Conservation (phyloP, 1,139 yeast species). For the Torulaspora pretoriensis region DNA sequence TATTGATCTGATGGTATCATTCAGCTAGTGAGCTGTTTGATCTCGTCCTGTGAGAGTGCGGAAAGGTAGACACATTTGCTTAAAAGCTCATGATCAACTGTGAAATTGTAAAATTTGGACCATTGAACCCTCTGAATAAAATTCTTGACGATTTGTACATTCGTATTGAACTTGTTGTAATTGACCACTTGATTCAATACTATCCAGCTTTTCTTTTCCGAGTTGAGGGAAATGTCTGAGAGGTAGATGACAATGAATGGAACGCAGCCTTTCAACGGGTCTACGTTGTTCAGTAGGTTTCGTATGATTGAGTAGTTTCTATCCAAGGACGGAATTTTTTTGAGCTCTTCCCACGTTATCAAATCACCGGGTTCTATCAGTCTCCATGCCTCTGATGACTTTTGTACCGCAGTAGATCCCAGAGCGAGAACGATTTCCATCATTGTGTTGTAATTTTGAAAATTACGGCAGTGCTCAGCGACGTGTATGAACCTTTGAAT, state of each 20-base stretch:
- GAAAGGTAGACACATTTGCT: slow-evolving; percentile 82
- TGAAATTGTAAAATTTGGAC: slow-evolving; percentile 59
- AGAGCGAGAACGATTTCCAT: slow-evolving; percentile 85
- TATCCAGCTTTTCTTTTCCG: slow-evolving; percentile 50
- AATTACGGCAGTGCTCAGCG: slow-evolving; percentile 64
- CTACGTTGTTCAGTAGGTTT: slow-evolving; percentile 54
- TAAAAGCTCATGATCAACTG: slow-evolving; percentile 54
- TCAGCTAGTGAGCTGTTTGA: slow-evolving; percentile 30
- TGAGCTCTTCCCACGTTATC: slow-evolving; percentile 60
- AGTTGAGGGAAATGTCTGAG: slow-evolving; percentile 76
- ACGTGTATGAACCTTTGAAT: slow-evolving; percentile 79
- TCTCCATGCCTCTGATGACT: slow-evolving; percentile 71
- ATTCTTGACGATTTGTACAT: slow-evolving; percentile 74
- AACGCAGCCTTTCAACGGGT: slow-evolving; percentile 74
- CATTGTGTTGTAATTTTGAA: slow-evolving; percentile 81
- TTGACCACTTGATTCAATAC: slow-evolving; percentile 52
- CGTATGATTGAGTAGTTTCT: slow-evolving; percentile 65
- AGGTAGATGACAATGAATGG: slow-evolving; percentile 86
- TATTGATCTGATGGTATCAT: background rate
- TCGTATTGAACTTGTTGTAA: slow-evolving; percentile 70
- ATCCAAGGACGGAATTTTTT: slow-evolving; percentile 59
- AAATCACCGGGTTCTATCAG: slow-evolving; percentile 51
- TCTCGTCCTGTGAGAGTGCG: slow-evolving; percentile 72
- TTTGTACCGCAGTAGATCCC: slow-evolving; percentile 63
- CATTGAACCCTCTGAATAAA: slow-evolving; percentile 82